Base-by-base conservation (phyloP, 1,284 basidiomycete genomes). In the Leccinum huronense region DNA sequence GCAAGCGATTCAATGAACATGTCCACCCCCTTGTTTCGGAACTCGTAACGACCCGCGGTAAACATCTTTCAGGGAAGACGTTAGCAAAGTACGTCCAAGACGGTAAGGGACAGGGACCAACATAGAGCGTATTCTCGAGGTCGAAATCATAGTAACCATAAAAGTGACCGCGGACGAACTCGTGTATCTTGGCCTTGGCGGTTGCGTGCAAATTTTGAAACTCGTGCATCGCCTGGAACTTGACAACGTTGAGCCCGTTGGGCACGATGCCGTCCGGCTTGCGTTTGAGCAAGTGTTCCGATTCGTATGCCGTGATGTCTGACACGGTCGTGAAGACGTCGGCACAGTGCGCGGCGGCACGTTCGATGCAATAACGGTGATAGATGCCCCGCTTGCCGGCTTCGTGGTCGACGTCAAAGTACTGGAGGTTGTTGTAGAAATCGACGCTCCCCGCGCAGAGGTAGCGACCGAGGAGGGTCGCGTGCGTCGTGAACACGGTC, bases 331-430 rank as follows among this genome's bases (percentile, higher is more conserved):
- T 98, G 78, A 98, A 98, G 33, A 98, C 97, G 74, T 99, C 97
- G 3, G 96, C 91, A 70, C 95, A 98, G 76, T 98, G 97, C 0
- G 96, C 85, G 2, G 97, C 86, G 9, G 93, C 93, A 63, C 97
- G 89, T 79, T 99, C 97, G 73, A 99, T 96, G 78, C 97, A 99
- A 81, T 99, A 98, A 66, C 94, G 81, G 68, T 86, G 85, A 70
- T 89, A 90, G 77, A 99, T 99, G 13, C 97, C 97, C 67, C 97
- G 88, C 81, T 98, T 98, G 59, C 97, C 97, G 0, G 97, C 97
- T 80, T 99, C 97, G 76, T 98, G 96, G 73, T 99, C 97, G 65
- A 98, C 96, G 72, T 99, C 97, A 80, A 99, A 99, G 84, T 98
- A 98, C 77, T 97, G 94, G 33, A 99, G 83, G 77, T 99, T 98